Evolutionary conservation across 805 yeast species (phyloP), one percentile per base, ranked within the genome.

Genomic region (Kodamaea lidongshanica): DNA sequence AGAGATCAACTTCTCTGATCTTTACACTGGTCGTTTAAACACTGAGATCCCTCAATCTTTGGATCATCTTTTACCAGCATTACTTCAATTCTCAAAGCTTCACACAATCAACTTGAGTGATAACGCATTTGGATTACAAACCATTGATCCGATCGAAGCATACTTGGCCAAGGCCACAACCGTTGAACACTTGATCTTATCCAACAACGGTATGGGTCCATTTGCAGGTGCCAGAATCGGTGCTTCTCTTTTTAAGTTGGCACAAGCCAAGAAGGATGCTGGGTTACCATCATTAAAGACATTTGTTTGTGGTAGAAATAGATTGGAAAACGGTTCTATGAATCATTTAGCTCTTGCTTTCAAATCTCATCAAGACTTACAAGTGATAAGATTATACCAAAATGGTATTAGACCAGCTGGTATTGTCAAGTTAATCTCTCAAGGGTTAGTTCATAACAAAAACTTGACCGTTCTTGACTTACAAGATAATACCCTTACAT

Each of bases 181-280:
- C 15, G 61, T 92, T 33, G 81, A 84, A 57, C 96, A 92, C 53
- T 71, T 92, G 55, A 78, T 85, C 42, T 67, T 92, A 39, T 80
- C 96, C 27, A 92, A 92, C 61, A 92, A 92, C 56, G 99, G 99
- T 33, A 80, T 92, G 77, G 99, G 99, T 19, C 99, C 99, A 15
- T 82, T 82, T 54, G 95, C 97, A 1, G 98, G 99, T 46, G 80
- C 89, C 34, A 74, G 95, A 54, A 83, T 92, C 39, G 99, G 96
- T 37, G 76, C 77, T 46, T 84, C 95, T 4, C 71, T 92, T 27
- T 84, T 67, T 60, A 69, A 72, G 44, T 70, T 89, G 41, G 76
- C 92, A 12, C 56, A 54, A 30, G 79, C 77, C 34, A 87, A 87
- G 58, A 54, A 64, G 40, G 52, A 56, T n/a, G 58, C 61, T 23